These are phyloP conservation scores for Penicillium sp. DNA, from an alignment of 2,329 filamentous ascomycete genomes.

Conservation along the genomic window DNA sequence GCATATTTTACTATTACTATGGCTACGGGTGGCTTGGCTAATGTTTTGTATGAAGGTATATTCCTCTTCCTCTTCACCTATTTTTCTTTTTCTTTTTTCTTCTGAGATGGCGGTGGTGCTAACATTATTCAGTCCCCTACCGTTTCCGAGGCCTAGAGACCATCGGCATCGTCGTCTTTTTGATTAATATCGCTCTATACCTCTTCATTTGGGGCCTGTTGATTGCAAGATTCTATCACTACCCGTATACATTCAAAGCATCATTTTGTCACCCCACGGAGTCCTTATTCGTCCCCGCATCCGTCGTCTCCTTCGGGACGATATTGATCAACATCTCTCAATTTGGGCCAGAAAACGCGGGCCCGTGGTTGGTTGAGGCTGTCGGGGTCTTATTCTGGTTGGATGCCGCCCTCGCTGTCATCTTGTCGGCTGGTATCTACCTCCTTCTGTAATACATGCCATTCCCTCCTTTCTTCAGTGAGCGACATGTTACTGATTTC, in stretches of 20 bases:
- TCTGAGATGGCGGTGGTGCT: conserved; percentile 1
- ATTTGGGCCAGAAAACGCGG: conserved; percentile 69
- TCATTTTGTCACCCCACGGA: conserved; percentile 79
- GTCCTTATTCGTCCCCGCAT: conserved; percentile 75
- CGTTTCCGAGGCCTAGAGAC: conserved; percentile 60
- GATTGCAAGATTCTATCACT: conserved; percentile 68
- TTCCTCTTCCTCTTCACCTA: too few species aligned
- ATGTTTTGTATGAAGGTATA: conserved; percentile 62
- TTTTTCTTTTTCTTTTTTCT: background rate
- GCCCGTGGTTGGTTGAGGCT: conserved; percentile 62
- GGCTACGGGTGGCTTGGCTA: conserved; percentile 65
- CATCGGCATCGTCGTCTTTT: conserved; percentile 64
- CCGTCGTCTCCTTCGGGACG: conserved; percentile 71
- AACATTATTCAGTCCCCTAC: conserved; percentile 53
- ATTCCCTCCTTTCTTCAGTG: background rate
- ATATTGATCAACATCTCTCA: conserved; percentile 78
- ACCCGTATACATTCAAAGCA: conserved; percentile 70
- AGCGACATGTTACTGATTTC: conserved; percentile 15
- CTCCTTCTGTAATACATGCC: conserved; percentile 64
- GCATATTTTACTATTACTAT: conserved; percentile 77
- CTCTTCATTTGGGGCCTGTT: conserved; percentile 67
- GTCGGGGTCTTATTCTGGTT: conserved; percentile 76
- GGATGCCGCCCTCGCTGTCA: conserved; percentile 69
- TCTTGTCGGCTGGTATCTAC: conserved; percentile 73
- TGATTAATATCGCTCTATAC: conserved; percentile 68